Base-by-base conservation (phyloP, 306 rosid genomes). In the Betula pendula region DNA sequence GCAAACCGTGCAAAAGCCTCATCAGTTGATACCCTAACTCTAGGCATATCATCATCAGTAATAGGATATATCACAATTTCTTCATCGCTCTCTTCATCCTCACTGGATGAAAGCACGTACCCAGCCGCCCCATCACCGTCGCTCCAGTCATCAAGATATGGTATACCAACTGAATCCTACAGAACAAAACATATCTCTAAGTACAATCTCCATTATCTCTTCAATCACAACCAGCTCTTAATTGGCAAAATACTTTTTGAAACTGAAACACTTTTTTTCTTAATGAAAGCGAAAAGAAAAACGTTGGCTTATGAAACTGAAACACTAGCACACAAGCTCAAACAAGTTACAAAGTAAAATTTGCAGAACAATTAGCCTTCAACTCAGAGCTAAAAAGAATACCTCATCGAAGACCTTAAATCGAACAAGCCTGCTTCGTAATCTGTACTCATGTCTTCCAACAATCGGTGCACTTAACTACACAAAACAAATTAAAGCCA, bases 1-100 rank as follows among this genome's bases (percentile, higher is more conserved):
- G 89, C 92, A 65, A 95, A 45, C 58, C 96, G 92, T 45, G 90
- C 85, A 72, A 89, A 38, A 72, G 93, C 89, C 19, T 88, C 97
- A 65, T 81, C 82, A 63, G 87, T 83, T 59, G 89, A 77, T 16
- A 84, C 81, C 59, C 86, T 78, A 40, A 87, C 76, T 73, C 87
- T 29, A 79, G 98, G 97, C 89, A 92, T 84, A 76, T 94, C 98
- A 80, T 87, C 35, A 81, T 92, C 97, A 70, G 76, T 73, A 44
- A 89, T 77, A 0, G 95, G 90, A 68, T 81, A 72, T 12, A 94
- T 81, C 53, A 87, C 66, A 35, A 80, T 63, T 35, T 94, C 98
- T 0, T 85, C 62, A 69, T 94, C 98, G 73, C 87, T 89, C 52
- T 88, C 94, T 69, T 94, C 98, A 11, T 85, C 91, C 0, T 92